Evolutionary conservation across 306 rosid species (phyloP).

Genomic region (Acacia melanoxylon): DNA sequence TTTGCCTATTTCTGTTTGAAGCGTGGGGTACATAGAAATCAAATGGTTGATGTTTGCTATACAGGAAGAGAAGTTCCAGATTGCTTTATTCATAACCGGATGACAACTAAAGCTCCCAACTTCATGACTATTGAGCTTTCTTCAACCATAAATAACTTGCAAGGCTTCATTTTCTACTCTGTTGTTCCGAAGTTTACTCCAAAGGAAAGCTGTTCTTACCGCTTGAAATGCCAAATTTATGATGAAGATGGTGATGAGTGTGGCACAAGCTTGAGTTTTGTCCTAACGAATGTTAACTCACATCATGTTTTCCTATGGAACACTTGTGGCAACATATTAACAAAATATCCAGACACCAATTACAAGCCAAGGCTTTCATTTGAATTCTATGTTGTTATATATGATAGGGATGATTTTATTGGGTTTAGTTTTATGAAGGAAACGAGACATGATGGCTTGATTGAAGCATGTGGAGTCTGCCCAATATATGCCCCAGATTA

Average conservation of each 20-base stretch:
- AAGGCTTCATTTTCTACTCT: neutral
- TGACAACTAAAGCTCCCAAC: neutral
- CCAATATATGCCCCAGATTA: slow-evolving; percentile 19
- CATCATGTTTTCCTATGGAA: neutral
- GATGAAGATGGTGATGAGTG: neutral
- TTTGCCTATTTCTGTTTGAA: too few species aligned
- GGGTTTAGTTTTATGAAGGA: too few species aligned
- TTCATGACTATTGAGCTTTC: neutral
- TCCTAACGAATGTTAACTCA: neutral
- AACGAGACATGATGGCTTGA: neutral
- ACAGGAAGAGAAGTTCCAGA: neutral
- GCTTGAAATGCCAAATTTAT: neutral
- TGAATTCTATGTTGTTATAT: neutral
- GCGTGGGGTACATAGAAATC: neutral
- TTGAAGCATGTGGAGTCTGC: slow-evolving; percentile 24
- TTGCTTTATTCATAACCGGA: neutral
- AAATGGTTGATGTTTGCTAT: neutral
- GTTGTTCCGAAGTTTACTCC: neutral
- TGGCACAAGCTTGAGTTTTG: fast-evolving
- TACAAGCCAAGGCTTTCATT: neutral
- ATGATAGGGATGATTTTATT: neutral
- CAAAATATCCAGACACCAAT: neutral
- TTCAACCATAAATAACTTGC: neutral
- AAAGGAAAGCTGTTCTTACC: too few species aligned
- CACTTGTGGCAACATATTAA: neutral